phyloP scores from a whole-genome alignment of 1,139 yeast species.

The Yueomyces sp. region DNA sequence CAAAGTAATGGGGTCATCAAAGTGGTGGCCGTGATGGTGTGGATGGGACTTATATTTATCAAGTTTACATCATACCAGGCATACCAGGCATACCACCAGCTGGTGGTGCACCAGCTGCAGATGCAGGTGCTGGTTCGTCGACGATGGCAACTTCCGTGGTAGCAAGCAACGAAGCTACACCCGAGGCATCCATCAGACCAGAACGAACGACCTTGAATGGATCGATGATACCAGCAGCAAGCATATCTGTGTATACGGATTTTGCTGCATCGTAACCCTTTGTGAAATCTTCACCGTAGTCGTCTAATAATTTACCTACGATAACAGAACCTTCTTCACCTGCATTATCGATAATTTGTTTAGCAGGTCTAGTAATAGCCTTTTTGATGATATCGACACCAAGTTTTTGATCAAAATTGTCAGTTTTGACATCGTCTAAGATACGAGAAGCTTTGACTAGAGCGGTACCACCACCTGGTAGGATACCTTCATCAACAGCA shows the following conservation, averaged over 20 bases:
- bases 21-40: not conserved
- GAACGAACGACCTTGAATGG: conserved; percentile 98
- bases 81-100: conserved; percentile 52
- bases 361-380: conserved; percentile 96
- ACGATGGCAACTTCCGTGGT: conserved; percentile 98
- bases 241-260: conserved; percentile 93
- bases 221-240: conserved; percentile 94
- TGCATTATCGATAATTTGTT: conserved; percentile 93
- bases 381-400: conserved; percentile 94
- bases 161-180: conserved; percentile 95
- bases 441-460: conserved; percentile 85
- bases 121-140: conserved; percentile 67
- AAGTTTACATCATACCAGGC: conserved; percentile 37
- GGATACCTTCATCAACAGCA: conserved; percentile 98
- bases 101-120: conserved; percentile 55
- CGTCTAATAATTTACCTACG: conserved; percentile 82
- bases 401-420: conserved; percentile 92
- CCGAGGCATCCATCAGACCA: conserved; percentile 93
- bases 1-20: too few species aligned
- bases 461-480: conserved; percentile 99
- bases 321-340: conserved; percentile 98
- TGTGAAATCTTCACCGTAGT: conserved; percentile 77
- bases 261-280: conserved; percentile 89
- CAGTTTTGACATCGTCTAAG: conserved; percentile 68
- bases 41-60: not conserved